These are phyloP conservation scores for Diaporthe sp. DNA, from an alignment of 2,329 filamentous ascomycete genomes.

Conservation along the genomic window DNA sequence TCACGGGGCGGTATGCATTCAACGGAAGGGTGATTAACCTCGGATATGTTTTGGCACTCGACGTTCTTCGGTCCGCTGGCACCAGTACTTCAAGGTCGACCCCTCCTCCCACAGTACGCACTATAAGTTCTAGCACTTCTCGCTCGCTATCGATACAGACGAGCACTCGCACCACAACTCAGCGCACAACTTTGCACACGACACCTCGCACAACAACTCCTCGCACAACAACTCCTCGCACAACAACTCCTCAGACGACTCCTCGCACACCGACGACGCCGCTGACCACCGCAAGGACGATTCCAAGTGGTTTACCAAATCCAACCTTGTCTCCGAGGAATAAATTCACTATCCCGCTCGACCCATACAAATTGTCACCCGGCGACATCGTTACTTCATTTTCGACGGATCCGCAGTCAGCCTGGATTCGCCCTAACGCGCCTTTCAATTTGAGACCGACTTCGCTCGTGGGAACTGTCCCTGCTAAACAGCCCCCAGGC, in stretches of 20 bases:
- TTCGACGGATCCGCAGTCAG: neutral
- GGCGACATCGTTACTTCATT: neutral
- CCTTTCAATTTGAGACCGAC: neutral
- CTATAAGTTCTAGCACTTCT: neutral
- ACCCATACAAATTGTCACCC: neutral
- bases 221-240: no score
- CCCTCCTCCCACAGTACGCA: neutral
- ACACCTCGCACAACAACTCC: no score
- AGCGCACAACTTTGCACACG: neutral
- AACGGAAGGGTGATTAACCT: no score
- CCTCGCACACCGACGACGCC: neutral
- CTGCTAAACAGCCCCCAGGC: neutral
- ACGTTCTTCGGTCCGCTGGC: neutral
- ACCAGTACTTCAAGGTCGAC: neutral
- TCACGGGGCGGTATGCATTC: no score
- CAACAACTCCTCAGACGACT: no score
- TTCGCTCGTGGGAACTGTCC: neutral
- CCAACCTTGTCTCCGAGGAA: neutral
- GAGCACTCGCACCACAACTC: neutral
- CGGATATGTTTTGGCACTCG: no score
- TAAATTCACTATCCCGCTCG: neutral
- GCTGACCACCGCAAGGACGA: neutral
- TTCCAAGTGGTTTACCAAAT: neutral
- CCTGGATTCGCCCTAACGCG: neutral
- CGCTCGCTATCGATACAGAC: no score